Evolutionary conservation across 495 filamentous ascomycete species (phyloP).

Genomic region (Chaetomium cochliodes): DNA sequence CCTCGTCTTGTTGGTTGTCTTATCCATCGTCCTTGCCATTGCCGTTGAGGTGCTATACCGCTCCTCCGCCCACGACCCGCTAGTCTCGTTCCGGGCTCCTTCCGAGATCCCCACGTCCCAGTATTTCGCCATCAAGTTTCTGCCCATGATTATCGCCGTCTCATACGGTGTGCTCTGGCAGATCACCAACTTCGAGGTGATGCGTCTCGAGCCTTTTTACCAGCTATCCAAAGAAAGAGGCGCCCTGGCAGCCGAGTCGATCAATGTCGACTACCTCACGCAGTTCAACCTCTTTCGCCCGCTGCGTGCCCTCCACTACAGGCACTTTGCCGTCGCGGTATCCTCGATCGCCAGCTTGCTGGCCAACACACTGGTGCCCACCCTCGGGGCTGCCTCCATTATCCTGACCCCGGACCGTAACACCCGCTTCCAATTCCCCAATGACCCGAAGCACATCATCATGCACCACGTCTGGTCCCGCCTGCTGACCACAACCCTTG

Average conservation of each 20-base stretch:
- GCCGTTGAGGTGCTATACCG: slow-evolving; percentile 62
- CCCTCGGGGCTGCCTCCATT: slow-evolving; percentile 59
- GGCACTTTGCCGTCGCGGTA: slow-evolving; percentile 64
- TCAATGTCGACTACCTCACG: slow-evolving; percentile 72
- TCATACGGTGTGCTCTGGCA: slow-evolving; percentile 74
- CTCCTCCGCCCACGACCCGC: slow-evolving; percentile 44
- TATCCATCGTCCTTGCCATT: slow-evolving; percentile 56
- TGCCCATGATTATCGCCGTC: slow-evolving; percentile 66
- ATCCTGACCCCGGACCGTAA: slow-evolving; percentile 50
- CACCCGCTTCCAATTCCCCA: slow-evolving; percentile 31
- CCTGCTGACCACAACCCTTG: slow-evolving; percentile 51
- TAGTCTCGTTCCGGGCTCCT: slow-evolving; percentile 54
- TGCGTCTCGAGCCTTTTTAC: slow-evolving; percentile 71
- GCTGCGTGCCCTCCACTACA: slow-evolving; percentile 55
- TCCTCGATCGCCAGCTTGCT: slow-evolving; percentile 62
- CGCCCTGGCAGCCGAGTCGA: slow-evolving; percentile 61
- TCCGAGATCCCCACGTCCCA: slow-evolving; percentile 48
- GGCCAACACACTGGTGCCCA: slow-evolving; percentile 62
- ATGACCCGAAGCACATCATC: slow-evolving; percentile 49
- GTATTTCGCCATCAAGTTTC: slow-evolving; percentile 72
- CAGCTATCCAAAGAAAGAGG: slow-evolving; percentile 66
- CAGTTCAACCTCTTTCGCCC: slow-evolving; percentile 62
- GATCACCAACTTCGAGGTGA: slow-evolving; percentile 70
- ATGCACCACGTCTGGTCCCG: slow-evolving; percentile 61
- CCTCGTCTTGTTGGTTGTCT: slow-evolving; percentile 51